Evolutionary conservation across 192 early-diverging fungal genomes (phyloP).

Genomic region (Coemansia sp.): DNA sequence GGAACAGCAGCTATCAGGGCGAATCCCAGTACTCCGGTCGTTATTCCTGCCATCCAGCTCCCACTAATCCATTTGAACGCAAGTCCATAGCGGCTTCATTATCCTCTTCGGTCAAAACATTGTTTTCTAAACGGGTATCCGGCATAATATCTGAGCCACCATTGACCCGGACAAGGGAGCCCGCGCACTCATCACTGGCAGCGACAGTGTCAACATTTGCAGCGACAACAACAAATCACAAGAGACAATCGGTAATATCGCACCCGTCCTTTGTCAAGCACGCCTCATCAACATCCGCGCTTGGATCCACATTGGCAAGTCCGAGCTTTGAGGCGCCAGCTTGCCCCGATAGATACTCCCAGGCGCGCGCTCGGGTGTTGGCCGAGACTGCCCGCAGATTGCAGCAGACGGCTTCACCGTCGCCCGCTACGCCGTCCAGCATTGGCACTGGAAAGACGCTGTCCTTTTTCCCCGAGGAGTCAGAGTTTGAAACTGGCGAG

Average conservation of each 20-base stretch:
- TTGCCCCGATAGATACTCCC: slow-evolving; percentile 27
- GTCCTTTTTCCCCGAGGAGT: slow-evolving; percentile 43
- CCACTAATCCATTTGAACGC: slow-evolving; percentile 20
- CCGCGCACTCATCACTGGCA: background rate
- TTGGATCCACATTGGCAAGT: background rate
- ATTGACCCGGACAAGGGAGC: background rate
- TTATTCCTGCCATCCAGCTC: slow-evolving; percentile 1
- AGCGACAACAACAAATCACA: slow-evolving; percentile 3
- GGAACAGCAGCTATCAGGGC: slow-evolving; percentile 14
- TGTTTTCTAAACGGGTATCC: slow-evolving; percentile 29
- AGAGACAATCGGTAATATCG: slow-evolving; percentile 12
- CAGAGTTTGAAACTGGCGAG: slow-evolving; percentile 18
- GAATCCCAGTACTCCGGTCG: background rate
- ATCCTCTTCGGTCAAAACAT: slow-evolving; percentile 37
- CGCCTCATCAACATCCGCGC: background rate
- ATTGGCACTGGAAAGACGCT: slow-evolving; percentile 40
- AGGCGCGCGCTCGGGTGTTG: slow-evolving; percentile 32
- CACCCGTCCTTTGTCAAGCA: slow-evolving; percentile 4
- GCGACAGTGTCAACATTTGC: background rate
- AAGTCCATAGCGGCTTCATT: slow-evolving; percentile 23
- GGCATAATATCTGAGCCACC: slow-evolving; percentile 11
- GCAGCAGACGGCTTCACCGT: slow-evolving; percentile 19
- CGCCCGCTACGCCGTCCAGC: slow-evolving; percentile 44
- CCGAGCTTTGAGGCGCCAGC: background rate
- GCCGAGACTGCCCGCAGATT: slow-evolving; percentile 42